Evolutionary conservation across 1,284 basidiomycete species (phyloP).

Genomic region (Heterobasidion parviporum): DNA sequence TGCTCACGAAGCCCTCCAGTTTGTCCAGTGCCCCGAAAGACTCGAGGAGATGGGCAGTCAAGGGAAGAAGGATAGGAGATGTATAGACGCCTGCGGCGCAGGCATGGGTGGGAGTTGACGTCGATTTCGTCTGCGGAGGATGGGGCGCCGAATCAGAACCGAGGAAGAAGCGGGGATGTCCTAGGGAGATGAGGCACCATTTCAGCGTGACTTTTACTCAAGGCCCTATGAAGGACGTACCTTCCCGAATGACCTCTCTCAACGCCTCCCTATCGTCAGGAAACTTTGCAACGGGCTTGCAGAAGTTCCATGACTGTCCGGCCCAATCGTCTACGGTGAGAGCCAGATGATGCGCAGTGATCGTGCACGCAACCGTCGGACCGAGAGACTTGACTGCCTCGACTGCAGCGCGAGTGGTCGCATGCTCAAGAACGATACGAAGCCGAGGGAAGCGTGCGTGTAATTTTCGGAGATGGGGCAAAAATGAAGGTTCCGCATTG

Average conservation of each 20-base stretch:
- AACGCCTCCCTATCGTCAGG: slow-evolving; percentile 88
- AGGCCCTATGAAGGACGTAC: slow-evolving; percentile 30
- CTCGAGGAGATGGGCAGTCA: slow-evolving; percentile 81
- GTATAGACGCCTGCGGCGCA: slow-evolving; percentile 96
- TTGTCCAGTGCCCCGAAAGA: slow-evolving; percentile 79
- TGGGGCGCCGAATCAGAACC: slow-evolving; percentile 98
- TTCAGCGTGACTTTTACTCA: background rate
- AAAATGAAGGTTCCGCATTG: slow-evolving; percentile 89
- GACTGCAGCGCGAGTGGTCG: slow-evolving; percentile 95
- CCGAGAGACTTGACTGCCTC: slow-evolving; percentile 83
- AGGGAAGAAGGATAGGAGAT: slow-evolving; percentile 81
- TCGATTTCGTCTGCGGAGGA: slow-evolving; percentile 74
- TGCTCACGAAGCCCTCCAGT: slow-evolving; percentile 73
- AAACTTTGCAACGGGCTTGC: slow-evolving; percentile 97
- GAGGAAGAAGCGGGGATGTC: slow-evolving; percentile 95
- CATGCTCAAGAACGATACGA: slow-evolving; percentile 97
- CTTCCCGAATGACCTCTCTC: slow-evolving; percentile 73
- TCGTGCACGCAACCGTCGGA: slow-evolving; percentile 89
- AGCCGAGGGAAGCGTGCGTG: slow-evolving; percentile 86
- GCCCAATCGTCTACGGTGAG: slow-evolving; percentile 98
- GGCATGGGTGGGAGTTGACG: slow-evolving; percentile 58
- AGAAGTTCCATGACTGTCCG: slow-evolving; percentile 93
- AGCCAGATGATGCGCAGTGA: slow-evolving; percentile 94
- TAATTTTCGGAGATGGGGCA: slow-evolving; percentile 81
- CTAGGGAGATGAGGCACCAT: slow-evolving; percentile 26